Evolutionary conservation across 1,284 basidiomycete species (phyloP).

Genomic region (Heliocybe sulcata): DNA sequence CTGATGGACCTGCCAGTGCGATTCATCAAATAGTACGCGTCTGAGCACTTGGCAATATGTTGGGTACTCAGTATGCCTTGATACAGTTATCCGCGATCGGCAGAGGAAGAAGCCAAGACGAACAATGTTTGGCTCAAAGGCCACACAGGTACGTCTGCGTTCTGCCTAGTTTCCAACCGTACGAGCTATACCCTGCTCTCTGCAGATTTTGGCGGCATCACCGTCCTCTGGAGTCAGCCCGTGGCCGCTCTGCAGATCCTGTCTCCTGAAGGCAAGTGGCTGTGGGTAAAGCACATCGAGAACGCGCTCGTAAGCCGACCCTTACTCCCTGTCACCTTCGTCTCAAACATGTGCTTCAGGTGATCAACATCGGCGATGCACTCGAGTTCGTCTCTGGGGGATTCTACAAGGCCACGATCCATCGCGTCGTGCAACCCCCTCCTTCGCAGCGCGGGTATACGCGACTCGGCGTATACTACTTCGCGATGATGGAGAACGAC

Average conservation of each 20-base stretch:
- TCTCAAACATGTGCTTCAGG: conserved; percentile 11
- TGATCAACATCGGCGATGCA: conserved; percentile 35
- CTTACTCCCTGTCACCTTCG: not conserved
- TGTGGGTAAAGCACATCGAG: conserved; percentile 51
- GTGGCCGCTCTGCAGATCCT: conserved; percentile 52
- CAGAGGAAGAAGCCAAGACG: conserved; percentile 47
- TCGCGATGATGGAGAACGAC: conserved; percentile 26
- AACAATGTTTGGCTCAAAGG: conserved; percentile 57
- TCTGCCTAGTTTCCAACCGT: too few species aligned
- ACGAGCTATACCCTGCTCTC: conserved; percentile 5
- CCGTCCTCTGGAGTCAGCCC: conserved; percentile 55
- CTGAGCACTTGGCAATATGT: not conserved
- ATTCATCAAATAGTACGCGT: conserved; percentile 46
- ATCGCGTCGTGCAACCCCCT: conserved; percentile 41
- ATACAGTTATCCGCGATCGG: conserved; percentile 32
- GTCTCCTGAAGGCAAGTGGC: conserved; percentile 43
- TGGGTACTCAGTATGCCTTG: not conserved
- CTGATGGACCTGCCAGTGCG: conserved; percentile 26
- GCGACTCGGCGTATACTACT: conserved; percentile 37
- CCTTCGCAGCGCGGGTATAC: conserved; percentile 36
- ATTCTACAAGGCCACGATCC: conserved; percentile 34
- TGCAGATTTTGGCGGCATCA: conserved; percentile 48
- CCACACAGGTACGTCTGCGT: conserved; percentile 45
- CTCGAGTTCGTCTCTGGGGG: conserved; percentile 36
- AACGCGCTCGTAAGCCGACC: conserved; percentile 42